A percentile compares a stretch with the other conserved stretches of the same genome.
These are phyloP conservation scores for Barbarea vulgaris DNA, from an alignment of 345 rosid genomes.

Conservation along the genomic window DNA sequence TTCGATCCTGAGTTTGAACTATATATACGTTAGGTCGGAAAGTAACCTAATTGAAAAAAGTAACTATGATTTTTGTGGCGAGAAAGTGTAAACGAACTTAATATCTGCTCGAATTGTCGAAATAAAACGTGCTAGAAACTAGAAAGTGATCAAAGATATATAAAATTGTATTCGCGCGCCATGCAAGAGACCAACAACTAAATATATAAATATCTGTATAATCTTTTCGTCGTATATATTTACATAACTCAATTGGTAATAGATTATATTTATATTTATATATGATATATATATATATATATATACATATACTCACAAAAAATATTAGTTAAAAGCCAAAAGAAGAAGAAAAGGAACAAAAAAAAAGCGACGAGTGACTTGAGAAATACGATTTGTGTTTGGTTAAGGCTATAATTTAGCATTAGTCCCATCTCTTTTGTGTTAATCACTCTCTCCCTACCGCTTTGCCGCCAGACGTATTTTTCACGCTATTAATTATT, in stretches of 20 bases:
- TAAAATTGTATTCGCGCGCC: slow-evolving; percentile 12
- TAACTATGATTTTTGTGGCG: neutral
- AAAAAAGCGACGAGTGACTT: slow-evolving; percentile 24
- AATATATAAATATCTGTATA: neutral
- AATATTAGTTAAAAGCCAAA: neutral
- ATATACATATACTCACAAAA: neutral
- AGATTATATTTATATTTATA: neutral
- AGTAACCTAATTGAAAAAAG: neutral
- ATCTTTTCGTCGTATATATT: neutral
- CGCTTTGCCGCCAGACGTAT: slow-evolving; percentile 39
- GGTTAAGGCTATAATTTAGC: slow-evolving; percentile 45
- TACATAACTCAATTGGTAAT: slow-evolving; percentile 11
- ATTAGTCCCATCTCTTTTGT: slow-evolving; percentile 46
- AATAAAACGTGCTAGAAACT: slow-evolving; percentile 20
- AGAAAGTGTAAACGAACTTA: neutral
- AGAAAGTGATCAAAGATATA: slow-evolving; percentile 5
- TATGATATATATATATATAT: too few relatives aligned
- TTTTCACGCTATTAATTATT: slow-evolving; percentile 38
- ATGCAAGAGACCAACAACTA: slow-evolving; percentile 17
- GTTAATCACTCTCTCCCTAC: slow-evolving; percentile 41
- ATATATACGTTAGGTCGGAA: neutral
- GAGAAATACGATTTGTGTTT: slow-evolving; percentile 37
- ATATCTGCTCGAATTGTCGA: slow-evolving; percentile 18
- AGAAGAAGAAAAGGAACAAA: neutral
- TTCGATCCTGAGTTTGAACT: slow-evolving; percentile 6